A percentile compares a stretch with the other conserved stretches of the same genome.
These are phyloP conservation scores for Talaromyces wortmannii DNA, from an alignment of 495 filamentous ascomycete species.

Conservation along the genomic window DNA sequence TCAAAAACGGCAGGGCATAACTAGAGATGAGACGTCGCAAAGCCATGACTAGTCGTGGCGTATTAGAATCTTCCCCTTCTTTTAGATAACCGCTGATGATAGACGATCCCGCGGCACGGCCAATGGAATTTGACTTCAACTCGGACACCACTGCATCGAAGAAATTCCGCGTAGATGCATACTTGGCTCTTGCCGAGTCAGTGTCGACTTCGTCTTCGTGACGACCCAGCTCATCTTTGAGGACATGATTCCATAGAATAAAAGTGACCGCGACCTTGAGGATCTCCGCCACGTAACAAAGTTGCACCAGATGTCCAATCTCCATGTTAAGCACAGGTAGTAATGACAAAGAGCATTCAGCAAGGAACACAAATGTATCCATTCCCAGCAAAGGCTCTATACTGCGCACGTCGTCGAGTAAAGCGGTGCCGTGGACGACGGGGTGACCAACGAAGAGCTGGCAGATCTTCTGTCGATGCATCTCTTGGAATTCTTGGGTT, in stretches of 20 bases:
- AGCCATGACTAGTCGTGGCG: conserved; percentile 30
- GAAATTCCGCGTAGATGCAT: conserved; percentile 26
- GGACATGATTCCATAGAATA: conserved; percentile 32
- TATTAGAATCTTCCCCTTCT: conserved; percentile 33
- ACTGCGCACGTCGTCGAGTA: conserved; percentile 38
- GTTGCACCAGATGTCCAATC: conserved; percentile 72
- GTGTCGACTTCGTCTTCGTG: conserved; percentile 22
- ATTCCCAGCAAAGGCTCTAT: conserved; percentile 63
- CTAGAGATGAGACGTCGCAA: conserved; percentile 54
- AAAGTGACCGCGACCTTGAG: conserved; percentile 60
- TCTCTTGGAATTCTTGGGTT: conserved; percentile 59
- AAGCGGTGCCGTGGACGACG: conserved; percentile 24
- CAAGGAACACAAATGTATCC: conserved; percentile 85
- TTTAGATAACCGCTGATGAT: conserved; percentile 37
- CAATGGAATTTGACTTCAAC: conserved; percentile 36
- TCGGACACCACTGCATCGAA: conserved; percentile 34
- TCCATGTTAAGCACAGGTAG: conserved; percentile 67
- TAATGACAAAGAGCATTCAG: conserved; percentile 63
- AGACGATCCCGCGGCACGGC: conserved; percentile 32
- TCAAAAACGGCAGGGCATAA: conserved; percentile 84
- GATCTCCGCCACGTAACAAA: conserved; percentile 90
- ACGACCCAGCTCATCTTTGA: conserved; percentile 32
- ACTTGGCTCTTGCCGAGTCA: conserved; percentile 23
- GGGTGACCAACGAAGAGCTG: conserved; percentile 66
- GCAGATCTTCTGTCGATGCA: conserved; percentile 65